These are phyloP conservation scores for Daldinia sp. DNA, from an alignment of 2,329 filamentous ascomycete genomes.

Conservation along the genomic window DNA sequence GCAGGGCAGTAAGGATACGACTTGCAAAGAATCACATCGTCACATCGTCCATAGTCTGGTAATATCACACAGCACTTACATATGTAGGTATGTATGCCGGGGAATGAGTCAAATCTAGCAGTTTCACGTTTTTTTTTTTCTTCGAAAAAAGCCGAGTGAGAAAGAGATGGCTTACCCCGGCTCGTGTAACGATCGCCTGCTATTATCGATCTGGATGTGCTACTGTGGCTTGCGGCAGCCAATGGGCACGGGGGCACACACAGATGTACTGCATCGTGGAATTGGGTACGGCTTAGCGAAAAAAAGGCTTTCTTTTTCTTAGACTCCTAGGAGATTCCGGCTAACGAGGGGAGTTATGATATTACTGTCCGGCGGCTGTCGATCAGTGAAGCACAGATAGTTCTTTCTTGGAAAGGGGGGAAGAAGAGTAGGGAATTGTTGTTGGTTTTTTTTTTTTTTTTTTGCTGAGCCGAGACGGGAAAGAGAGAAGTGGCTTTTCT, in stretches of 20 bases:
- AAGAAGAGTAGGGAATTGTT: too few relatives aligned
- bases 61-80: slow-evolving; percentile 26
- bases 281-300: slow-evolving; percentile 29
- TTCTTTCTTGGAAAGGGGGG: not conserved
- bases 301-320: not conserved
- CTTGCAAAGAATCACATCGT: slow-evolving; percentile 12
- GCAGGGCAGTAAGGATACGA: slow-evolving; percentile 22
- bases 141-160: slow-evolving; percentile 16
- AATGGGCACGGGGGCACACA: slow-evolving; percentile 14
- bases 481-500: too few relatives aligned
- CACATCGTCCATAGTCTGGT: slow-evolving; percentile 31
- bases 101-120: slow-evolving; percentile 21
- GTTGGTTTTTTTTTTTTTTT: not conserved
- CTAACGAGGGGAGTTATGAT: too few relatives aligned
- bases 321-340: too few relatives aligned
- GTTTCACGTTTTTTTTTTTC: slow-evolving; percentile 2
- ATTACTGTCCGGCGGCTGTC: too few relatives aligned
- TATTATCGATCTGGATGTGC: slow-evolving; percentile 22
- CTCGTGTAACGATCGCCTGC: slow-evolving; percentile 18
- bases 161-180: not conserved
- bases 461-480: not conserved
- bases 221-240: slow-evolving; percentile 34
- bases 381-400: not conserved
- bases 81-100: slow-evolving; percentile 1
- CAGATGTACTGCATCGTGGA: slow-evolving; percentile 6